These are phyloP conservation scores for Paramecium biaurelia DNA, from an alignment of 73 alveolate species.

Conservation along the genomic window DNA sequence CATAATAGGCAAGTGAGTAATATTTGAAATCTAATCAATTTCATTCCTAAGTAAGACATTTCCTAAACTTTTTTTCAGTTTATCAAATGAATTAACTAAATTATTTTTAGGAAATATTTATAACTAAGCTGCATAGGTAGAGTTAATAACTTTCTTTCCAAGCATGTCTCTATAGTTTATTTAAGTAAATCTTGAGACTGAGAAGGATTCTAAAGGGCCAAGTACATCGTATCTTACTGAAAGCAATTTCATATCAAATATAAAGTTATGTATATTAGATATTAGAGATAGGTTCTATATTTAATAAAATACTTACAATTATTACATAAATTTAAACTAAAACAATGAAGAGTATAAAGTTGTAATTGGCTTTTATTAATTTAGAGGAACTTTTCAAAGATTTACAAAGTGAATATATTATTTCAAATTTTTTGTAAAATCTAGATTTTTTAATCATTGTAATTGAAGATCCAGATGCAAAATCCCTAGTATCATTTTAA, in stretches of 20 bases:
- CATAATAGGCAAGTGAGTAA: neutral
- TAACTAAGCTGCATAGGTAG: neutral
- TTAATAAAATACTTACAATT: neutral
- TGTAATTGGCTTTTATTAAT: neutral
- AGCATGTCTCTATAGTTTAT: neutral
- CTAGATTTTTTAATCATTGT: neutral
- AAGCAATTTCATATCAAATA: neutral
- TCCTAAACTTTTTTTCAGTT: neutral
- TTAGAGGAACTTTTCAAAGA: neutral
- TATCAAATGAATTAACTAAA: neutral
- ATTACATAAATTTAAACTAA: neutral
- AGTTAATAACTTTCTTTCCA: neutral
- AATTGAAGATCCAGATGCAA: neutral
- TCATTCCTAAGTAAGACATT: neutral
- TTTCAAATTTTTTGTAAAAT: conserved; percentile 37
- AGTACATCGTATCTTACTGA: conserved; percentile 33
- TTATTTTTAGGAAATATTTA: neutral
- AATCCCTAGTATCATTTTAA: neutral
- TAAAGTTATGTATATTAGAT: neutral
- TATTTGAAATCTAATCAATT: neutral
- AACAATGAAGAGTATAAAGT: neutral
- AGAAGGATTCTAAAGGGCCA: conserved; percentile 7
- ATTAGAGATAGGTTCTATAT: neutral
- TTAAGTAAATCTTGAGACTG: neutral
- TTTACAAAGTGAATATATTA: neutral